A percentile compares a stretch with the other conserved stretches of the same genome.
These are phyloP conservation scores for Narthecium ossifragum DNA, from an alignment of 106 monocot species.

Conservation along the genomic window DNA sequence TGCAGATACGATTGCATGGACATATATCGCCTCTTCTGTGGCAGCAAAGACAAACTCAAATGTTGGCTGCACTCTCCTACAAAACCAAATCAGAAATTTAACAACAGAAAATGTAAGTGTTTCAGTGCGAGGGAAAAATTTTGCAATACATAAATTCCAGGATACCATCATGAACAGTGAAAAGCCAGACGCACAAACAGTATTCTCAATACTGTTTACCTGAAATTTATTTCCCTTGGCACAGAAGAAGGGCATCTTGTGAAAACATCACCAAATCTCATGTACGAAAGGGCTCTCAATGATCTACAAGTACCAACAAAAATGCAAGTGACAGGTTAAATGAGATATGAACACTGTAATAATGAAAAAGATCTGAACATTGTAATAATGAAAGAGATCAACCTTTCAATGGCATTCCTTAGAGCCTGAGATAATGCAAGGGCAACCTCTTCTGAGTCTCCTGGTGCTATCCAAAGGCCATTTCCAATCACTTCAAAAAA, in stretches of 20 bases:
- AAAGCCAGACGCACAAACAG: no score
- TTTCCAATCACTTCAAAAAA: conserved; percentile 44
- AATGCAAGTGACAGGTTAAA: background rate
- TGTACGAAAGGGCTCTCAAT: conserved; percentile 63
- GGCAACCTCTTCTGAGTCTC: conserved; percentile 92
- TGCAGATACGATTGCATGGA: conserved; percentile 72
- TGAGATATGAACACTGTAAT: background rate
- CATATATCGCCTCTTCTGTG: conserved; percentile 83
- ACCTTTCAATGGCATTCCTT: conserved; percentile 91
- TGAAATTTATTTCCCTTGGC: conserved; percentile 49
- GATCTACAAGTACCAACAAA: conserved; percentile 43
- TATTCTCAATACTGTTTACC: no score
- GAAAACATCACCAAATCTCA: conserved; percentile 96
- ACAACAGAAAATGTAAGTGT: no score
- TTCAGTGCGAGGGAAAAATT: no score
- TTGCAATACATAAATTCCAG: no score
- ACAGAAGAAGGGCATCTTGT: conserved; percentile 48
- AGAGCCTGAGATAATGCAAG: conserved; percentile 84
- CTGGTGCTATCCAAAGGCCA: conserved; percentile 89
- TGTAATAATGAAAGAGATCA: background rate
- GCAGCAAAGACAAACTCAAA: conserved; percentile 86
- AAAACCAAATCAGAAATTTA: no score
- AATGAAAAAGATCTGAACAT: background rate
- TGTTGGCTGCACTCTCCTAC: conserved; percentile 62
- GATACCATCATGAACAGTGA: no score